Conservation (phyloP, 768 basidiomycete species). For the Goffeauzyma gilvescens region DNA sequence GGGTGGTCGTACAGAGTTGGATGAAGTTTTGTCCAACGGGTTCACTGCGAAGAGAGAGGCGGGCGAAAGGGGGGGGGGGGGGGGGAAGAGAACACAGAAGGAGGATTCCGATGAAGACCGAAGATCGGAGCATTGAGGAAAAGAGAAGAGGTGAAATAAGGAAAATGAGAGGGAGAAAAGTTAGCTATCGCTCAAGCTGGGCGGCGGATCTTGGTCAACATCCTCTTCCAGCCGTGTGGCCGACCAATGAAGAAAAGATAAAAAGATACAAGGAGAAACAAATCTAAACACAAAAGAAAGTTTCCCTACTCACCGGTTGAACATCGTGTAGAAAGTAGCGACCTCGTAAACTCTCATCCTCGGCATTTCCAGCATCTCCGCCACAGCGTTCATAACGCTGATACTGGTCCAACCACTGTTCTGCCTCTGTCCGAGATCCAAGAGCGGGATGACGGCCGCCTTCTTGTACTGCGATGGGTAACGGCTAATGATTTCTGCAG, state of each 20-base stretch:
- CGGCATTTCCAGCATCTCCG: conserved; percentile 76
- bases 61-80: too few species aligned
- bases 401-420: conserved; percentile 98
- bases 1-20: conserved; percentile 96
- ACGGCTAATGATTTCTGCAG: conserved; percentile 69
- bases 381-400: conserved; percentile 96
- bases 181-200: too few species aligned
- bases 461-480: conserved; percentile 99
- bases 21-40: conserved; percentile 87
- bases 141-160: neutral
- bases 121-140: neutral
- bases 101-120: neutral
- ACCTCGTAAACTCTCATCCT: conserved; percentile 99
- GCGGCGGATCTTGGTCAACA: too few species aligned
- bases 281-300: neutral
- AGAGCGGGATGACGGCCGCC: conserved; percentile 86
- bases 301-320: conserved; percentile 55
- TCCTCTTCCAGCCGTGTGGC: too few species aligned
- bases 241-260: too few species aligned
- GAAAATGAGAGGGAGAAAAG: too few species aligned
- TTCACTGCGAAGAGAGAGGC: too few species aligned
- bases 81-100: too few species aligned
- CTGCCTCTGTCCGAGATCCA: conserved; percentile 90
- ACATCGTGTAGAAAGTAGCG: conserved; percentile 99
- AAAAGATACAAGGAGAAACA: neutral